These are phyloP conservation scores for Hypericum androsaemum DNA, from an alignment of 345 rosid species.

Conservation along the genomic window DNA sequence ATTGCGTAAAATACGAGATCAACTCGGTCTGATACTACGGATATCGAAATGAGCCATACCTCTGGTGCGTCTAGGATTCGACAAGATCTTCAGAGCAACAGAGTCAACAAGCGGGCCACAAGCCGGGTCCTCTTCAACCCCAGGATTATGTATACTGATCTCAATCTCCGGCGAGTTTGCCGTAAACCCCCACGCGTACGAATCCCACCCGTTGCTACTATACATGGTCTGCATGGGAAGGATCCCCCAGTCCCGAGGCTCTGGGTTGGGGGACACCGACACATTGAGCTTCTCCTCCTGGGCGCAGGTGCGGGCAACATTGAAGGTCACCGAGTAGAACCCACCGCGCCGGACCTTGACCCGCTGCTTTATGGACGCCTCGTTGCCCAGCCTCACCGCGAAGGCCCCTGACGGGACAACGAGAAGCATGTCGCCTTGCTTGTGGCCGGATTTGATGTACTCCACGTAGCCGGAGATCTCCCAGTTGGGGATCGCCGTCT, in stretches of 20 bases:
- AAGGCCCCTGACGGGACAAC: slow-evolving; percentile 1
- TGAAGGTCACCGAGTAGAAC: slow-evolving; percentile 2
- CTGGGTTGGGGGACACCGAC: background rate
- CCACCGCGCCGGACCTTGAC: background rate
- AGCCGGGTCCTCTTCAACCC: background rate
- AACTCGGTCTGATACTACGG: no score
- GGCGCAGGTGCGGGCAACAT: slow-evolving; percentile 3
- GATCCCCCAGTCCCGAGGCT: background rate
- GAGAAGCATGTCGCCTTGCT: slow-evolving; percentile 4
- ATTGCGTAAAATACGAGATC: no score
- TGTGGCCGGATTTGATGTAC: slow-evolving; percentile 1
- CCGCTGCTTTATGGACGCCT: background rate
- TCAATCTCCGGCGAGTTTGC: background rate
- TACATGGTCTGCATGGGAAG: slow-evolving; percentile 7
- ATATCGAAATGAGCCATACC: background rate
- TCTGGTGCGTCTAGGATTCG: background rate
- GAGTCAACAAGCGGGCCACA: slow-evolving; percentile 1
- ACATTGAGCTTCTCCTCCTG: slow-evolving; percentile 8
- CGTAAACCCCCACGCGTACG: background rate
- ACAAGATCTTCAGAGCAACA: background rate
- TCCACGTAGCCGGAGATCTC: background rate
- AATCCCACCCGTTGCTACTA: background rate
- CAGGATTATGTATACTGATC: background rate
- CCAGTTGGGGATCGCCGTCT: slow-evolving; percentile 1
- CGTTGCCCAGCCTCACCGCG: slow-evolving; percentile 2